Evolutionary conservation across 2,329 filamentous ascomycete genomes (phyloP), one percentile per base, ranked within the genome.

Genomic region (Dryadomyces quercivorus): DNA sequence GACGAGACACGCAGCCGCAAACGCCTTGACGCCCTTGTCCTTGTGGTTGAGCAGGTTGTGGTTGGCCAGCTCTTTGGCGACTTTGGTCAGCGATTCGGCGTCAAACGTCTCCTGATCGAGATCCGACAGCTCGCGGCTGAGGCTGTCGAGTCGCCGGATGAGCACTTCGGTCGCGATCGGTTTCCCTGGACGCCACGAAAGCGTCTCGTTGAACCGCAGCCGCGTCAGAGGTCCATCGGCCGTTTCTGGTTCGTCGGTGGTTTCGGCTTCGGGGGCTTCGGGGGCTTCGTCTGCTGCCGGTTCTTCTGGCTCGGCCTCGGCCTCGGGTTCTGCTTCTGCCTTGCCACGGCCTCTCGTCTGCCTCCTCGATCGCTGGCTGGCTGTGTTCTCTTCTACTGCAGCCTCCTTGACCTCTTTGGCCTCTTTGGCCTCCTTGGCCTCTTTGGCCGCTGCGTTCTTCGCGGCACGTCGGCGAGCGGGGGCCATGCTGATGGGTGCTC

Each of bases 101-200:
- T 95, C 83, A 56, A 85, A 82, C 56, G 85, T 84, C 63, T 95
- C 91, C 69, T 97, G 91, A 58, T 95, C 91, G 63, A 95, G 80
- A 56, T 86, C 84, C 59, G 82, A 78, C 59, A 98, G 78, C 75
- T 98, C 92, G 63, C 86, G 84, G 59, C 84, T 85, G 36, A 98
- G 80, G 52, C 79, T 75, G 68, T 92, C 86, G 52, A 98, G 80
- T 50, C 93, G 84, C 64, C 82, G 79, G 61, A 96, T 75, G 51
- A 98, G 80, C 61, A 91, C 89, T 60, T 81, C 83, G 50, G 91
- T 88, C 42, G 86, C 75, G 64, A 98, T 95, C 52, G 90, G 82
- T 70, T 88, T 93, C 56, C 92, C 93, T 46, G 91, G 88, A 65
- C 86, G 86, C 88, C 93, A 96, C 66, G 89, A 88, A 55, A 98